Base-by-base conservation (phyloP, 2,329 filamentous ascomycete species). In the Amylocarpus encephaloides region DNA sequence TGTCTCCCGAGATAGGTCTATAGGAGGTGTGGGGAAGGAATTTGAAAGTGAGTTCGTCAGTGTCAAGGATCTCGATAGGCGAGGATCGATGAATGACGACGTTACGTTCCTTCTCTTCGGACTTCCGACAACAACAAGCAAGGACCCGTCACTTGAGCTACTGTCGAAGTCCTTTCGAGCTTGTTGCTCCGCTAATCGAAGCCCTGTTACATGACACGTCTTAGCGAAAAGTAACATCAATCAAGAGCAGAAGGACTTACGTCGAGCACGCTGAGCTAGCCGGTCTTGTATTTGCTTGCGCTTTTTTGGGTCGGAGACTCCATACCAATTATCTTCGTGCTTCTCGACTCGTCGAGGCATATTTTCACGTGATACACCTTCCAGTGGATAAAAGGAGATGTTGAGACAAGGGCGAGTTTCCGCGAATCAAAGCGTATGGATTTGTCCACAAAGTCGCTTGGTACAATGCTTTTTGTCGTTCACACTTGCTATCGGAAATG, bases 231-330 rank as follows among this genome's bases (percentile, higher is more conserved):
- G n/a, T 34, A 15, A 15, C 3, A 16, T 10, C 13, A 38, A 15
- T 13, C 15, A 43, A 32, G 13, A 29, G 15, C 11, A 15, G 19
- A 11, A 36, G 16, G n/a, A 56, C 57, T 30, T 47, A 59, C 57
- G 55, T 33, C 57, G 49, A 3, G 57, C 53, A 46, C 57, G 49
- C 26, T 59, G 57, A 7, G 57, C 57, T 19, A 59, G 40, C 15
- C 55, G 45, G 16, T 59, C 55, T 38, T 59, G 57, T n/a, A 59
- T 59, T 32, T 56, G 49, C 40, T 59, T 59, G 22, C 55, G 36
- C 16, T 54, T 54, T 38, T 50, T 50, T 7, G 57, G 42, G 43
- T 59, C 57, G 3, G 39, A 30, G 1, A 59, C 51, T 3, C 51
- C 51, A 26, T 40, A 46, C 55, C 57, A 59, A 22, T 51, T 33